Conservation (phyloP, 345 rosid genomes). For the Eucalyptus decipiens region DNA sequence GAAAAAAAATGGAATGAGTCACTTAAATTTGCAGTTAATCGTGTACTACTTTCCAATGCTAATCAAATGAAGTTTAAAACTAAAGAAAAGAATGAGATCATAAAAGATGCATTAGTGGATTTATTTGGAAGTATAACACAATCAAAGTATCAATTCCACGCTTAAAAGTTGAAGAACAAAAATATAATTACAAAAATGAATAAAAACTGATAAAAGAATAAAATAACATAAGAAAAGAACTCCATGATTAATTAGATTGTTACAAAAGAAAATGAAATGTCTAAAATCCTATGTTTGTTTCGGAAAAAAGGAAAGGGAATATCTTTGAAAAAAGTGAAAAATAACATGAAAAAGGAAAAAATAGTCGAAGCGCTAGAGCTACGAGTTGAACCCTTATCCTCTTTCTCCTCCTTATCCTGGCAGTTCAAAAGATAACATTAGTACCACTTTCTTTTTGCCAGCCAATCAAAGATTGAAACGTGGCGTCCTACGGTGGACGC, state of each 20-base stretch:
- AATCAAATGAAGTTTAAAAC: not conserved
- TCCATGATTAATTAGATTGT: not conserved
- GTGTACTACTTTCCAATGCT: not conserved
- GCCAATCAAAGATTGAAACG: no score
- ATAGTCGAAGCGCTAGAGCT: not conserved
- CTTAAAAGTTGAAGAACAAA: not conserved
- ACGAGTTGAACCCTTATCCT: not conserved
- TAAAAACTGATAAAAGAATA: no score
- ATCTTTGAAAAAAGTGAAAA: not conserved
- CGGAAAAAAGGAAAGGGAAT: not conserved
- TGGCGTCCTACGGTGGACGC: no score
- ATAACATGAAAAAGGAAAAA: not conserved
- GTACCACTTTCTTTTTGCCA: not conserved
- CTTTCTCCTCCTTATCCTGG: no score
- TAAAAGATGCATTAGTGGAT: not conserved
- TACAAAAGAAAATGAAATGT: not conserved
- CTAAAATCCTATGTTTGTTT: no score
- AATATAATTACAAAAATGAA: not conserved
- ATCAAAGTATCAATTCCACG: not conserved
- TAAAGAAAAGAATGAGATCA: not conserved
- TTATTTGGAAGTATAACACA: not conserved
- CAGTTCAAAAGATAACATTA: no score
- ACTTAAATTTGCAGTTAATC: not conserved
- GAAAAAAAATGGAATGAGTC: not conserved
- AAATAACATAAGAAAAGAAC: not conserved